These are phyloP conservation scores for Chaetoceros tenuissimus DNA, from an alignment of 108 stramenopile species.

Conservation along the genomic window DNA sequence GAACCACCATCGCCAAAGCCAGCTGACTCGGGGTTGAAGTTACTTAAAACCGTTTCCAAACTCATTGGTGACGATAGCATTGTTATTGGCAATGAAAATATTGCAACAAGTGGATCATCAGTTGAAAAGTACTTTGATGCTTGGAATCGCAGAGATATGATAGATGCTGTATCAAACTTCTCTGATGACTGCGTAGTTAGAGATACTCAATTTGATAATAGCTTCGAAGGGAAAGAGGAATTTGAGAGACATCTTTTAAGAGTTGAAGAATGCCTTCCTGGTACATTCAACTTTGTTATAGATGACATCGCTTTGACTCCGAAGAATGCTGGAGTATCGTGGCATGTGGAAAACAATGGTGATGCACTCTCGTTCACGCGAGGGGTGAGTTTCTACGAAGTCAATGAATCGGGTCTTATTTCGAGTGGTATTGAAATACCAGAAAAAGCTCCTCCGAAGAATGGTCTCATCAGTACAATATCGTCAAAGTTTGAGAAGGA, in stretches of 20 bases:
- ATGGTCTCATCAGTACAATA: slow-evolving; percentile 31
- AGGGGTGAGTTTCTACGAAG: slow-evolving; percentile 60
- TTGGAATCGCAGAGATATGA: slow-evolving; percentile 76
- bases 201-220: slow-evolving; percentile 58
- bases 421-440: slow-evolving; percentile 54
- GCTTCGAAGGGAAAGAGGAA: slow-evolving; percentile 39
- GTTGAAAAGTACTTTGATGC: slow-evolving; percentile 52
- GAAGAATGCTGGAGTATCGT: slow-evolving; percentile 32
- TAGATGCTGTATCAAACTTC: slow-evolving; percentile 40
- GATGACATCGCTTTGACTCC: slow-evolving; percentile 23
- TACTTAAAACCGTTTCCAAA: slow-evolving; percentile 22
- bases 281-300: slow-evolving; percentile 49
- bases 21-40: slow-evolving; percentile 15
- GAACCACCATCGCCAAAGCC: slow-evolving; percentile 23
- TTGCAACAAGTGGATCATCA: slow-evolving; percentile 2
- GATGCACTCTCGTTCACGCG: slow-evolving; percentile 53
- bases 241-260: slow-evolving; percentile 37
- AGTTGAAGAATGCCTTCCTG: slow-evolving; percentile 46
- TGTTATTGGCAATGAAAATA: slow-evolving; percentile 1
- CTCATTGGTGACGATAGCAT: slow-evolving; percentile 21
- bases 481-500: slow-evolving; percentile 46
- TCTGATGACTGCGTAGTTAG: slow-evolving; percentile 31
- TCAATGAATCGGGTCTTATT: slow-evolving; percentile 36
- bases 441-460: slow-evolving; percentile 64
- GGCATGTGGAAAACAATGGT: slow-evolving; percentile 75